Evolutionary conservation across 1,284 basidiomycete genomes (phyloP).

Genomic region (Microstroma glucosiphilum): DNA sequence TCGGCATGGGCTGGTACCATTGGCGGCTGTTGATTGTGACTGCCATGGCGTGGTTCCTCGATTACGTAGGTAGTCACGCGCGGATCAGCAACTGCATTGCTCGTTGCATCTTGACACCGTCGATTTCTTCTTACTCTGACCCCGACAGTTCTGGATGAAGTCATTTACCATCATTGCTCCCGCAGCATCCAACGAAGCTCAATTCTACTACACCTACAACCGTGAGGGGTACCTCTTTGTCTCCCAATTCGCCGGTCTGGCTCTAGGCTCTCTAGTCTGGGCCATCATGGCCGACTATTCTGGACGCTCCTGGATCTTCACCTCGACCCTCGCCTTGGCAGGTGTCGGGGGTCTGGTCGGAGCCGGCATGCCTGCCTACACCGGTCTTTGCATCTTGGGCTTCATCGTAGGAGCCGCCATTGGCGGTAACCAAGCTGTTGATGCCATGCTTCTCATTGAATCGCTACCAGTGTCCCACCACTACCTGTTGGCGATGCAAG

Average conservation of each 20-base stretch:
- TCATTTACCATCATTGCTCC: not conserved
- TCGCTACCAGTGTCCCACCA: not conserved
- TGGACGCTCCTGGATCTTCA: not conserved
- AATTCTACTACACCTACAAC: conserved; percentile 1
- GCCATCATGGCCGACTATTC: not conserved
- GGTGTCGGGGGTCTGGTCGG: not conserved
- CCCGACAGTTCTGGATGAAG: not conserved
- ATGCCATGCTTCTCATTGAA: not conserved
- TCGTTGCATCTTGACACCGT: not conserved
- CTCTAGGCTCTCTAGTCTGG: not conserved
- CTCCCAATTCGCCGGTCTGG: not conserved
- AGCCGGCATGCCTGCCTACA: not conserved
- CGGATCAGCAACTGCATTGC: too few relatives aligned
- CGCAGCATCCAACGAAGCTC: not conserved
- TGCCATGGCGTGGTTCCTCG: not conserved
- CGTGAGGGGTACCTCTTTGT: not conserved
- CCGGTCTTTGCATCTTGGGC: not conserved
- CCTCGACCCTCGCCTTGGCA: not conserved
- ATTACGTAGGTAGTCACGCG: not conserved
- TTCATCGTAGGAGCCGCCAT: not conserved
- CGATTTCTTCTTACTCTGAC: not conserved
- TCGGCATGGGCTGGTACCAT: not conserved
- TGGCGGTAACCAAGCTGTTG: not conserved
- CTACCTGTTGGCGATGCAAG: not conserved
- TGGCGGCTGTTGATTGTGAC: not conserved